These are phyloP conservation scores for Chrysoporthe austroafricana DNA, from an alignment of 2,329 filamentous ascomycete species.

Conservation along the genomic window DNA sequence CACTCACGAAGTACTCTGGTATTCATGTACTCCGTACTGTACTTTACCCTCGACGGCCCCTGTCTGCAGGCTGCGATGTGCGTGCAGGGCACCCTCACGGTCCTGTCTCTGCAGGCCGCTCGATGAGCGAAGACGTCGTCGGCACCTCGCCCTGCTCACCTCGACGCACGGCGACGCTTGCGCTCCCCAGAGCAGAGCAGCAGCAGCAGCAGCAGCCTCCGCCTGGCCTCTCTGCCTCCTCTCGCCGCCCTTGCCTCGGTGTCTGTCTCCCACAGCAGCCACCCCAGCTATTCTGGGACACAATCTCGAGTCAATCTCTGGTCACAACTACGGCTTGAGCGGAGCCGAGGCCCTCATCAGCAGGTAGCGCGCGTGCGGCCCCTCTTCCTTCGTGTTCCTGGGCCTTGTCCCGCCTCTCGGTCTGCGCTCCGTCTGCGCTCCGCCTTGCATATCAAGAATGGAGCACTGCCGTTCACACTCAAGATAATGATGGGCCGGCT, in stretches of 20 bases:
- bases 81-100: conserved; percentile 11
- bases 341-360: conserved; percentile 1
- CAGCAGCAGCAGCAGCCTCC: background rate
- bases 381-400: background rate
- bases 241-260: background rate
- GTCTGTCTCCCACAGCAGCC: background rate
- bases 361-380: background rate
- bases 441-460: conserved; percentile 2
- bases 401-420: conserved; percentile 5
- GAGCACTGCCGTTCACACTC: background rate
- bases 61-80: conserved; percentile 19
- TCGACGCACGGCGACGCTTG: background rate
- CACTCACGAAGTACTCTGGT: conserved; percentile 17
- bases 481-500: conserved; percentile 11
- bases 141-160: background rate
- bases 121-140: background rate
- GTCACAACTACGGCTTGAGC: background rate
- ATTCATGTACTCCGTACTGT: background rate
- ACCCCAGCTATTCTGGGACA: background rate
- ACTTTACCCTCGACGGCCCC: background rate
- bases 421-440: background rate
- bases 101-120: background rate
- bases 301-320: background rate
- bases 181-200: background rate
- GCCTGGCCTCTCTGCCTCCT: background rate